phyloP scores from a whole-genome alignment of 2,329 filamentous ascomycete genomes.

The Trichoderma polysporum region DNA sequence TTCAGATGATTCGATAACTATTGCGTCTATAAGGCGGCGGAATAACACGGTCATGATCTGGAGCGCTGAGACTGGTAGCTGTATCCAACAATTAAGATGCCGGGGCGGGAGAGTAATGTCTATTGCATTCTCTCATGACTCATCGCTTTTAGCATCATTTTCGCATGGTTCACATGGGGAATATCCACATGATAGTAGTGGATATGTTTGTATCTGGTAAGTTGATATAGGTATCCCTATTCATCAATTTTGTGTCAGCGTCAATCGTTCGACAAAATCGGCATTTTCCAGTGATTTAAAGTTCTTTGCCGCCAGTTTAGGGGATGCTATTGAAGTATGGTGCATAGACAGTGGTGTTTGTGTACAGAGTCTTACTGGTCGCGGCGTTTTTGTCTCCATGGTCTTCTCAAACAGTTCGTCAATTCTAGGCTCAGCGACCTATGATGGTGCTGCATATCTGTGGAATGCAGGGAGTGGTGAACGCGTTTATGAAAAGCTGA shows the following conservation, averaged over 20 bases:
- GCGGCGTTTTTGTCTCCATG: too few relatives aligned
- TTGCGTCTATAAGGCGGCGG: not conserved
- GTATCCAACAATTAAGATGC: not conserved
- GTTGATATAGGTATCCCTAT: not conserved
- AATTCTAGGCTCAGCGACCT: too few relatives aligned
- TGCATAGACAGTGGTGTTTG: not conserved
- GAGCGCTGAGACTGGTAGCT: not conserved
- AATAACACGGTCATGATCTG: not conserved
- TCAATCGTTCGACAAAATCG: too few relatives aligned
- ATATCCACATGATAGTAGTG: too few relatives aligned
- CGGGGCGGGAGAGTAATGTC: accelerated
- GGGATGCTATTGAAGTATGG: not conserved
- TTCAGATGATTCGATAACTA: not conserved
- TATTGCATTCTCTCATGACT: not conserved
- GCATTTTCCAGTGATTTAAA: not conserved
- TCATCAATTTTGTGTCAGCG: not conserved
- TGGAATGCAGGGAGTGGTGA: too few relatives aligned
- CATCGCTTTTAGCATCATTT: not conserved
- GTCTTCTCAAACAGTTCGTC: too few relatives aligned
- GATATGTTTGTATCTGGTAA: not conserved
- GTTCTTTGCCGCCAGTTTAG: not conserved
- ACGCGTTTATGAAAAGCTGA: too few relatives aligned
- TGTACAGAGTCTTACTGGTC: too few relatives aligned
- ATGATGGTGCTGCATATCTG: too few relatives aligned
- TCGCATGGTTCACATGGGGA: too few relatives aligned